phyloP scores from a whole-genome alignment of 176 grass and related monocot species.

The Oryza nivara region DNA sequence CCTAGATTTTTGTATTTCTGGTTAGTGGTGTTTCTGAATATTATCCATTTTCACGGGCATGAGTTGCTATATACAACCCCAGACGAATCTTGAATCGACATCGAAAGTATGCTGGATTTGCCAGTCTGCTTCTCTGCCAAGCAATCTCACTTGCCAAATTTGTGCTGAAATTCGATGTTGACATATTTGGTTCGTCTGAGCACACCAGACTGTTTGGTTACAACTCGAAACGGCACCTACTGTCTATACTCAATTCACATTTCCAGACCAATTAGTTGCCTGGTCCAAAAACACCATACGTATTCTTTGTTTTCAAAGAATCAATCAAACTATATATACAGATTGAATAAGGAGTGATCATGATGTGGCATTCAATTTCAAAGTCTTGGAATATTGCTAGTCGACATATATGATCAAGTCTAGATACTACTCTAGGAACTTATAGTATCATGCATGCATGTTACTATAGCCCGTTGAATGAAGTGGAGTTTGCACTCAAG shows the following conservation, averaged over 20 bases:
- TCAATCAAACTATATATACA: not conserved
- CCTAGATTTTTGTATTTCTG: not conserved
- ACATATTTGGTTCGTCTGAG: not conserved
- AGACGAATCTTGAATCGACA: too few relatives aligned
- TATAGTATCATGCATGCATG: constrained; percentile 18
- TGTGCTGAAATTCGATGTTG: too few relatives aligned
- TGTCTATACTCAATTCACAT: not conserved
- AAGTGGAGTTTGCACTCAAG: constrained; percentile 13
- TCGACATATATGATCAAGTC: not conserved
- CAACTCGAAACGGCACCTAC: not conserved
- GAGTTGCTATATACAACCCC: too few relatives aligned
- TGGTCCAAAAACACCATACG: not conserved
- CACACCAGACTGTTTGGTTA: not conserved
- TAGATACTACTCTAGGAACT: not conserved
- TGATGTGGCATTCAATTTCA: not conserved
- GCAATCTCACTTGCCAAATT: too few relatives aligned
- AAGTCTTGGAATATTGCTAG: not conserved
- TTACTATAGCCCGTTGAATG: not conserved
- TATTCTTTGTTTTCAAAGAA: not conserved
- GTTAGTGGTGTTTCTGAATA: not conserved
- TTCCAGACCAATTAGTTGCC: not conserved
- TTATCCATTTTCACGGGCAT: too few relatives aligned
- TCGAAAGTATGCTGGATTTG: too few relatives aligned
- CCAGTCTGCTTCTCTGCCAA: too few relatives aligned
- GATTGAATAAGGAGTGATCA: constrained; percentile 18